These are phyloP conservation scores for Phytophthora tentaculata DNA, from an alignment of 352 stramenopile species.

Conservation along the genomic window DNA sequence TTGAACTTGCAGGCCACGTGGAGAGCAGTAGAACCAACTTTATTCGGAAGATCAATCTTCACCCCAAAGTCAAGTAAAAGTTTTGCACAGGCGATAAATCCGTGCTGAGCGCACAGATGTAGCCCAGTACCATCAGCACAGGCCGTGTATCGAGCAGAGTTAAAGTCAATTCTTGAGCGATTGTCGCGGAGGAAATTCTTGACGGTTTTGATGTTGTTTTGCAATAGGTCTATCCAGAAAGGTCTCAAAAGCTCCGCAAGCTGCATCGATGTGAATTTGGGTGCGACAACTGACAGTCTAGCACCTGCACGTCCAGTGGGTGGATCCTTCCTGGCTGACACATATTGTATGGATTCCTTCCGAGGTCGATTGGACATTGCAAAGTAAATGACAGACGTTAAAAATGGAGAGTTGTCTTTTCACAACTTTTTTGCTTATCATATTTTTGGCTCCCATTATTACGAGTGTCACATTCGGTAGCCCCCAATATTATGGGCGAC, in stretches of 20 bases:
- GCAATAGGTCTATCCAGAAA: constrained; percentile 59
- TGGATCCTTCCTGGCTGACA: constrained; percentile 3
- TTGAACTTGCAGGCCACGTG: constrained; percentile 66
- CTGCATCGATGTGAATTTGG: constrained; percentile 54
- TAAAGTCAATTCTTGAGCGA: constrained; percentile 49
- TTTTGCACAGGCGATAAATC: constrained; percentile 44
- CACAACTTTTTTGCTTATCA: no score
- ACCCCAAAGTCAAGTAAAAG: constrained; percentile 46
- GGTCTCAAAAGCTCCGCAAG: constrained; percentile 46
- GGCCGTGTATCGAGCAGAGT: constrained; percentile 40
- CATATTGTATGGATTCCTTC: constrained; percentile 7
- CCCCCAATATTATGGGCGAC: not conserved
- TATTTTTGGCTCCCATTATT: not conserved
- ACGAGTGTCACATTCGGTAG: not conserved
- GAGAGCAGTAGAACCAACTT: constrained; percentile 61
- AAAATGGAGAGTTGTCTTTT: no score
- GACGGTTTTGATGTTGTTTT: constrained; percentile 55
- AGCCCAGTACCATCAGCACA: constrained; percentile 53
- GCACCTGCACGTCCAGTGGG: not conserved
- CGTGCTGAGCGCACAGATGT: constrained; percentile 66
- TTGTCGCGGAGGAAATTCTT: constrained; percentile 50
- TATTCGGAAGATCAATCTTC: constrained; percentile 52
- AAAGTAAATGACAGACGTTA: not conserved
- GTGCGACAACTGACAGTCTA: not conserved
- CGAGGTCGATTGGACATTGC: constrained; percentile 20